Base-by-base conservation (phyloP, 2,329 filamentous ascomycete genomes). In the Claviceps monticola region DNA sequence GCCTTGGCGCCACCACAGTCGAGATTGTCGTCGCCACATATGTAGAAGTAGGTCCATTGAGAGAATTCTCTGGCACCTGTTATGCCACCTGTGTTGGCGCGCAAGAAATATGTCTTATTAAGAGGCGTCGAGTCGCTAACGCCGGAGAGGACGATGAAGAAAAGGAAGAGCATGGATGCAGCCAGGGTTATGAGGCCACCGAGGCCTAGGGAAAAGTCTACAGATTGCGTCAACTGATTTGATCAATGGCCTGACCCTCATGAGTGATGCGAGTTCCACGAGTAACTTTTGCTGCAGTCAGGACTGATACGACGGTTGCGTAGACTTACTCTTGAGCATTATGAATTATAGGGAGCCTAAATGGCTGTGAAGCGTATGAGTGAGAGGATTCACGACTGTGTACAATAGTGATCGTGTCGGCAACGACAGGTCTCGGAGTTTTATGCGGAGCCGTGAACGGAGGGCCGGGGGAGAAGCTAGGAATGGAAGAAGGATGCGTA, bases 31-130 rank as follows among this genome's bases (percentile, higher is more conserved):
- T 72, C 72, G 50, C 82, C 80, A 70, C 90, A 95, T 55, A 94
- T 74, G 66, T 86, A 83, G 74, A 94, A 93, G 70, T 85, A 95
- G 38, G 89, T 94, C 91, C 91, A 97, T 70, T 91, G 83, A 13
- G 88, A 83, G 17, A 76, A 60, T 49, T 74, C 56, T 50, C 83
- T 79, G 13, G 88, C 83, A 47, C 83, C 82, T 3, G 77, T 72
- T 62, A 95, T 89, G 62, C 75, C 80, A 36, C 71, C 72, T 1
- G 90, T 95, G 63, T 86, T 78, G 60, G 87, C 87, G 63, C 84
- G 75, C 36, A 97, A 80, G 74, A 96, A 95, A 70, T 88, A 96
- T 57, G 89, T 88, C 54, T 82, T 71, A 66, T 85, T 79, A 51
- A 94, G 72, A 2, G 78, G 78, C 6, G 71, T 63, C n/a, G 65